phyloP scores from a whole-genome alignment of 257 asterid species.

The Jaltomata sinuosa region DNA sequence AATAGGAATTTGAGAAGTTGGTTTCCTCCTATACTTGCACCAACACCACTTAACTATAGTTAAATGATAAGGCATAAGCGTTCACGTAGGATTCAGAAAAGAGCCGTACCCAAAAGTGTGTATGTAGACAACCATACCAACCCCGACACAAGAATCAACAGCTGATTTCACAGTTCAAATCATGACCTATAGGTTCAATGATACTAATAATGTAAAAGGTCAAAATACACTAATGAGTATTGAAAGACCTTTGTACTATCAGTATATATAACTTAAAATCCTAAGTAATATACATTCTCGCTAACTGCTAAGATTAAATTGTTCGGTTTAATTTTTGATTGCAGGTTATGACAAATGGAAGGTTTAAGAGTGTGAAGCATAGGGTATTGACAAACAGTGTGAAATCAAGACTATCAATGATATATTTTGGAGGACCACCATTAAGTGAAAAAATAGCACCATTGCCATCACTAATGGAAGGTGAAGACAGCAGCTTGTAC shows the following conservation, averaged over 20 bases:
- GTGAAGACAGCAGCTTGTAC: slow-evolving; percentile 54
- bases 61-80: too few species aligned
- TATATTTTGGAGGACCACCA: slow-evolving; percentile 65
- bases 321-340: background rate
- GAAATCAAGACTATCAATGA: slow-evolving; percentile 49
- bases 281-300: too few species aligned
- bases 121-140: background rate
- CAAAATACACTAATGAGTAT: too few species aligned
- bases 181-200: too few species aligned
- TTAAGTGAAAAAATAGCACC: slow-evolving; percentile 59
- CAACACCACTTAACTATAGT: too few species aligned
- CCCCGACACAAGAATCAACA: background rate
- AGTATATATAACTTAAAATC: too few species aligned
- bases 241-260: too few species aligned
- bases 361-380: slow-evolving; percentile 46
- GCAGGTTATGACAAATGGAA: slow-evolving; percentile 64
- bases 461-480: slow-evolving; percentile 41
- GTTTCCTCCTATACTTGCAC: background rate
- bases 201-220: too few species aligned
- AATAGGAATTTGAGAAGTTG: background rate
- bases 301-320: background rate
- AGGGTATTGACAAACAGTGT: slow-evolving; percentile 42
- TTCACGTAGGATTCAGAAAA: background rate
- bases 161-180: background rate
- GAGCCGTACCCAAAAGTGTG: background rate